These are phyloP conservation scores for Clavispora asparagi DNA, from an alignment of 805 yeast species.

Conservation along the genomic window DNA sequence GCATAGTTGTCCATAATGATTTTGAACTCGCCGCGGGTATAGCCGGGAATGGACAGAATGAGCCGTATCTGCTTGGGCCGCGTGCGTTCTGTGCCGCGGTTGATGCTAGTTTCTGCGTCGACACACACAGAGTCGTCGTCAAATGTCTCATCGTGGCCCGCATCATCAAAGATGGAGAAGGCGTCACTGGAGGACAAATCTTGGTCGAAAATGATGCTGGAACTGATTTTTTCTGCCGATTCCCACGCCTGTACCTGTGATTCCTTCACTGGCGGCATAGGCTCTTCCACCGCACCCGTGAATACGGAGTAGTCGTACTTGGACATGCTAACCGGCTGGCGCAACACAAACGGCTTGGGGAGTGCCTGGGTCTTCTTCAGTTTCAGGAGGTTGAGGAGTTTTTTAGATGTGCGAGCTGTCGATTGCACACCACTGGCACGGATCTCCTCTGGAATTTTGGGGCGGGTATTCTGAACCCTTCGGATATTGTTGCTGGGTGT, in stretches of 20 bases:
- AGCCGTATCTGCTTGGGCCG: slow-evolving; percentile 2
- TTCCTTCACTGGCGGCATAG: slow-evolving; percentile 33
- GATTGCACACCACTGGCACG: slow-evolving; percentile 4
- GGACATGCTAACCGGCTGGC: slow-evolving; percentile 27
- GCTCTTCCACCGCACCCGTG: slow-evolving; percentile 8
- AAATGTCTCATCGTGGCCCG: slow-evolving; percentile 3
- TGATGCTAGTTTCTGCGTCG: slow-evolving; percentile 2
- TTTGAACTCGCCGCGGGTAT: slow-evolving; percentile 31
- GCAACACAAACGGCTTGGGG: slow-evolving; percentile 22
- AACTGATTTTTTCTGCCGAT: slow-evolving; percentile 35
- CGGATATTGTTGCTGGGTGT: slow-evolving; percentile 39
- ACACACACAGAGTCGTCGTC: slow-evolving; percentile 4
- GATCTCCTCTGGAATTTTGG: background rate
- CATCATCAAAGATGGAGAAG: slow-evolving; percentile 7
- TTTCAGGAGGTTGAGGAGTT: slow-evolving; percentile 34
- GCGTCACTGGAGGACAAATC: slow-evolving; percentile 18
- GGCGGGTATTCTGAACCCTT: slow-evolving; percentile 20
- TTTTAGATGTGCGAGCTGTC: slow-evolving; percentile 24
- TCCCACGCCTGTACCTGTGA: slow-evolving; percentile 44
- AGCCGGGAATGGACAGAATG: slow-evolving; percentile 35
- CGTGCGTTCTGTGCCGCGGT: background rate
- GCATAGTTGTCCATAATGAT: slow-evolving; percentile 18
- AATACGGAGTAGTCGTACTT: slow-evolving; percentile 36
- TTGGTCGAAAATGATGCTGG: slow-evolving; percentile 31
- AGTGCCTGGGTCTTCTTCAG: slow-evolving; percentile 23